Evolutionary conservation across 1,284 basidiomycete genomes (phyloP).

Genomic region (Fomitopsis pinicola): DNA sequence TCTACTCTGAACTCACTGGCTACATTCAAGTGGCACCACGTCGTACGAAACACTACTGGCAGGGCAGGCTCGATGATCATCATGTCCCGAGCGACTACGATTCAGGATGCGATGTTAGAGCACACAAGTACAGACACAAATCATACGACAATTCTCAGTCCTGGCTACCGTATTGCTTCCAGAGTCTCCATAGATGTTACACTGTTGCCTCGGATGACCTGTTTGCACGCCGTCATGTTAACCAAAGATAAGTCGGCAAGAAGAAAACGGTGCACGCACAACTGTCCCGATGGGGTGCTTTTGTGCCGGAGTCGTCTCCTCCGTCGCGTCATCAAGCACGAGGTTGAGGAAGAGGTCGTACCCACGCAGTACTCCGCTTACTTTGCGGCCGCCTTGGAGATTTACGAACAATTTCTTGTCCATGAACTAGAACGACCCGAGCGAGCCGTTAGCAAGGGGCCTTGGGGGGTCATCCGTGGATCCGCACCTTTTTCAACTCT

Average conservation of each 20-base stretch:
- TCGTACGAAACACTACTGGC: too few species aligned
- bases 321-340: conserved; percentile 92
- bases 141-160: not conserved
- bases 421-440: conserved; percentile 74
- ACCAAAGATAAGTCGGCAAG: not conserved
- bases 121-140: conserved; percentile 4
- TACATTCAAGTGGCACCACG: too few species aligned
- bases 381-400: conserved; percentile 94
- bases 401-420: conserved; percentile 96
- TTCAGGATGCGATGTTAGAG: not conserved
- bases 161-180: conserved; percentile 53
- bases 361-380: conserved; percentile 93
- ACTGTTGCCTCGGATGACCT: conserved; percentile 95
- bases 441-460: not conserved
- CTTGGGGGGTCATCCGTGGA: not conserved
- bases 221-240: conserved; percentile 12
- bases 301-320: conserved; percentile 88
- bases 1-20: too few species aligned
- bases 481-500: conserved; percentile 84
- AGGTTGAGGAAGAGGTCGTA: conserved; percentile 99
- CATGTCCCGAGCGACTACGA: not conserved
- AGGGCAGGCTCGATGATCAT: not conserved
- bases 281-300: conserved; percentile 88
- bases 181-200: conserved; percentile 89
- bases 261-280: conserved; percentile 46